A percentile compares a stretch with the other conserved stretches of the same genome.
phyloP scores from a whole-genome alignment of 305 asterid species.

The Fraxinus floribunda region DNA sequence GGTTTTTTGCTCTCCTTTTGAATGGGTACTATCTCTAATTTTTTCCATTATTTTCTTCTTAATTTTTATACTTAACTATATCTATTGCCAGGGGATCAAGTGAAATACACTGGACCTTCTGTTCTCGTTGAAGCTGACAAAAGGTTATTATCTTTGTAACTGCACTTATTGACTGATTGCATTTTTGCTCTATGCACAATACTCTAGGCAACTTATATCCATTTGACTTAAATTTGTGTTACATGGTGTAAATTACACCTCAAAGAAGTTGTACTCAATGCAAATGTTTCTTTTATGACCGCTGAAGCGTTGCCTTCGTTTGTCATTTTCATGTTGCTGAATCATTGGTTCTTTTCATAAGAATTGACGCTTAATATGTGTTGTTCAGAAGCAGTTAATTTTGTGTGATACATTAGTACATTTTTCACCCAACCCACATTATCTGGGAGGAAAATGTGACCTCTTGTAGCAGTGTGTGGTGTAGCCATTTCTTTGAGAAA shows the following conservation, averaged over 20 bases:
- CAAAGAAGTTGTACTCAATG: slow-evolving; percentile 6
- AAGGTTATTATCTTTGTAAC: slow-evolving; percentile 49
- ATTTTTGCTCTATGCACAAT: not conserved
- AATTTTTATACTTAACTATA: not conserved
- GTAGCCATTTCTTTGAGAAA: slow-evolving; percentile 18
- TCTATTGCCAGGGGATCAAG: slow-evolving; percentile 78
- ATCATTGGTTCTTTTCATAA: slow-evolving; percentile 1
- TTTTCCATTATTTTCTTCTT: slow-evolving; percentile 10
- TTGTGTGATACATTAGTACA: not conserved
- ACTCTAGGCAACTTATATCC: slow-evolving; percentile 7
- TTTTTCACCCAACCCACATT: not conserved
- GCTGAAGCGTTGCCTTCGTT: slow-evolving; percentile 4
- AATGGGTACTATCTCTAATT: slow-evolving; percentile 2
- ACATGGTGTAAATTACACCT: slow-evolving; percentile 9
- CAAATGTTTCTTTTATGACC: slow-evolving; percentile 1
- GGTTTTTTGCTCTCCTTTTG: not conserved
- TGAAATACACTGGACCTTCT: slow-evolving; percentile 79
- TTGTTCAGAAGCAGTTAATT: not conserved
- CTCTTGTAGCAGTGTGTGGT: not conserved
- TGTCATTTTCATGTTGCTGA: slow-evolving; percentile 17
- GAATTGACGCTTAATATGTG: not conserved
- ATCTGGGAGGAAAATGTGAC: not conserved
- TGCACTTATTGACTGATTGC: not conserved
- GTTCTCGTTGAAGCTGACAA: slow-evolving; percentile 55
- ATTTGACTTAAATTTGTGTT: slow-evolving; percentile 7